A percentile compares a stretch with the other conserved stretches of the same genome.
Evolutionary conservation across 495 filamentous ascomycete genomes (phyloP).

Genomic region (Daldinia caldariorum): DNA sequence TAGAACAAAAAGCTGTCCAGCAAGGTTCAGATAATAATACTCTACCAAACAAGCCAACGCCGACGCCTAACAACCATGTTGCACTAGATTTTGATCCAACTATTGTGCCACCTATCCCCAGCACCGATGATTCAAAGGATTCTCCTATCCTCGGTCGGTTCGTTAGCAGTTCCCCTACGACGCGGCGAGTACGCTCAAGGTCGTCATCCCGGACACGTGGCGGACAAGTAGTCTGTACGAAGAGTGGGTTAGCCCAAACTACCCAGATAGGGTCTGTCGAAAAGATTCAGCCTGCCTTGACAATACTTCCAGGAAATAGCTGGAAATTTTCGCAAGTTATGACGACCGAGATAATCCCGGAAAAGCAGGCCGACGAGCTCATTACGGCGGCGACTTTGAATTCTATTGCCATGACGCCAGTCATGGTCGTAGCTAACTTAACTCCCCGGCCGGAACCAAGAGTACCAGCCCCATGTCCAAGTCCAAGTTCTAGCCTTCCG

Average conservation of each 20-base stretch:
- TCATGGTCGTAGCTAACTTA: constrained; percentile 41
- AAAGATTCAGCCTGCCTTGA: neutral
- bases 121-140: constrained; percentile 15
- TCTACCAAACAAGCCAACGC: neutral
- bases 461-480: neutral
- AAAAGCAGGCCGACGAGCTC: neutral
- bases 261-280: neutral
- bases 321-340: constrained; percentile 19
- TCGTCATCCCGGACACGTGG: neutral
- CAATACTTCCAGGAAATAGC: neutral
- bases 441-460: constrained; percentile 23
- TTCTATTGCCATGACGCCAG: constrained; percentile 27
- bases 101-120: neutral
- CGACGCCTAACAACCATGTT: neutral
- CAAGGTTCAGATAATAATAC: neutral
- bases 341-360: constrained; percentile 3
- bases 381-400: neutral
- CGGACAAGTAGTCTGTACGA: neutral
- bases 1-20: neutral
- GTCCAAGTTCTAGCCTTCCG: neutral
- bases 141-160: constrained; percentile 40
- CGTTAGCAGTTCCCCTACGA: neutral
- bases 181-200: neutral
- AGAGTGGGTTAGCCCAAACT: neutral
- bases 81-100: constrained; percentile 13